Percentiles rank a stretch among this genome's conserved stretches.
Evolutionary conservation across 345 rosid genomes (phyloP).

Genomic region (Melaleuca quinquenervia): DNA sequence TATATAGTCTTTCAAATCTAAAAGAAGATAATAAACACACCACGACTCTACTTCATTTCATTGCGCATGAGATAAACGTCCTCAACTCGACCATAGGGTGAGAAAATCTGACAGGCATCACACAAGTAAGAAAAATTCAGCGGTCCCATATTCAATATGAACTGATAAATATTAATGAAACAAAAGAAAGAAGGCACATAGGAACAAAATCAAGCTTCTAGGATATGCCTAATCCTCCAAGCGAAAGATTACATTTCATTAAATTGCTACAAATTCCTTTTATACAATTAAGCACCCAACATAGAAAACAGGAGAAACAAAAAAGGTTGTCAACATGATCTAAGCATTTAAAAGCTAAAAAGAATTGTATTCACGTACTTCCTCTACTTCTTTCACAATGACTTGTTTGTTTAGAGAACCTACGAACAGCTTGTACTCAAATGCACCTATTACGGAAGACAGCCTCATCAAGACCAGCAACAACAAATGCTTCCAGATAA

Average conservation of each 20-base stretch:
- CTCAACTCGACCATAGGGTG: conserved; percentile 80
- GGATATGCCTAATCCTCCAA: neutral
- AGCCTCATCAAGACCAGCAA: neutral
- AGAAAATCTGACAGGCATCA: conserved; percentile 48
- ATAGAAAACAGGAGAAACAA: neutral
- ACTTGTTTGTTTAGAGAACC: conserved; percentile 93
- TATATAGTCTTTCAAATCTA: neutral
- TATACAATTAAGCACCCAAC: neutral
- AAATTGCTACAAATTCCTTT: neutral
- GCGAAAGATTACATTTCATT: neutral
- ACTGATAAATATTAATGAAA: neutral
- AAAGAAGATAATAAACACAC: conserved; percentile 27
- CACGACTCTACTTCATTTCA: conserved; percentile 91
- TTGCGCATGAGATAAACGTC: conserved; percentile 99
- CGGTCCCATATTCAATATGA: neutral
- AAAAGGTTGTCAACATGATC: neutral
- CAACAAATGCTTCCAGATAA: neutral
- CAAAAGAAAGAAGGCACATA: neutral
- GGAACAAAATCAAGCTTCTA: neutral
- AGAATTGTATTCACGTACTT: conserved; percentile 24
- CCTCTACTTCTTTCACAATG: conserved; percentile 87
- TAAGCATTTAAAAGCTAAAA: neutral
- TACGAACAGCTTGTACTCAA: conserved; percentile 89
- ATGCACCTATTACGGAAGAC: conserved; percentile 44
- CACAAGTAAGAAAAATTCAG: neutral